Conservation (phyloP, 2,329 filamentous ascomycete species). For the Talaromyces sp. region DNA sequence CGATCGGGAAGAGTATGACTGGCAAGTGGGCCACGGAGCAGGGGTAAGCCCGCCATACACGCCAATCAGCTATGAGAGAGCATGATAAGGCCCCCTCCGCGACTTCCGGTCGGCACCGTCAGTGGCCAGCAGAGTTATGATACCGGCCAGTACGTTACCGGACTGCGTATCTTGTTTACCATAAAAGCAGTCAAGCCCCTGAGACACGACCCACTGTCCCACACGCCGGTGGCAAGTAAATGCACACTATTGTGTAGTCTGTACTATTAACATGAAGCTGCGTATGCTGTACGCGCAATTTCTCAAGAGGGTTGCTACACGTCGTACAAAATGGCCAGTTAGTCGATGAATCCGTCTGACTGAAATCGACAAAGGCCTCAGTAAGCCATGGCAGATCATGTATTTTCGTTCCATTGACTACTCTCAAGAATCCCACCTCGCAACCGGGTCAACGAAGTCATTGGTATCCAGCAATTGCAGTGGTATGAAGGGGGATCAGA, state of each 20-base stretch:
- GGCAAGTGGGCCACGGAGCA: neutral
- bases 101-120: neutral
- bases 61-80: neutral
- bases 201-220: conserved; percentile 16
- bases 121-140: neutral
- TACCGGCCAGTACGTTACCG: conserved; percentile 7
- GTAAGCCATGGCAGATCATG: neutral
- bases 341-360: neutral
- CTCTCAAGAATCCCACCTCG: neutral
- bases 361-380: neutral
- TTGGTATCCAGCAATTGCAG: conserved; percentile 1
- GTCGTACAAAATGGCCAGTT: neutral
- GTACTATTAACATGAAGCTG: neutral
- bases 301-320: neutral
- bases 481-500: conserved; percentile 2
- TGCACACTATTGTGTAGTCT: neutral
- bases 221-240: conserved; percentile 11
- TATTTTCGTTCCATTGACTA: neutral
- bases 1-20: neutral
- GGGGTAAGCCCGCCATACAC: neutral
- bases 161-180: neutral
- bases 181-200: conserved; percentile 14
- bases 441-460: conserved; percentile 10
- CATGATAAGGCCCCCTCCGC: neutral
- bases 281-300: neutral